Evolutionary conservation across 768 basidiomycete species (phyloP), one percentile per base, ranked within the genome.

Genomic region (Russula olivacea): DNA sequence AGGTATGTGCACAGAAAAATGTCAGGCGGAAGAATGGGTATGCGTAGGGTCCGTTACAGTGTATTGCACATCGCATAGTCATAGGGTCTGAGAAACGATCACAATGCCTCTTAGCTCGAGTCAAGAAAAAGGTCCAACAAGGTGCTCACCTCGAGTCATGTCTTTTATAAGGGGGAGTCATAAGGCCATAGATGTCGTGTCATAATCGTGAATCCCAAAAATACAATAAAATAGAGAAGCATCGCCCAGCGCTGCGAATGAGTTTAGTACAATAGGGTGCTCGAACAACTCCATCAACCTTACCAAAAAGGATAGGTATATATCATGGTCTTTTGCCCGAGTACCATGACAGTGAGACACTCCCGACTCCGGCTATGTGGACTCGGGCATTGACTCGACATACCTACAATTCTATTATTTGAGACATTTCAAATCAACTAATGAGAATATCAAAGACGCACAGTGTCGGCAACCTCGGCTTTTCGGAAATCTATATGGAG

Each of bases 381-480:
- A 91, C 89, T 70, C 81, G 82, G 55, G 89, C 89, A 66, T 87
- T 84, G 61, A 91, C 73, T 45, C 89, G 87, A 70, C 89, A 91
- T 2, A 90, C 88, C 88, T 90, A 62, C 11, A 47, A 43, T 21
- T 21, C 11, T 17, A 47, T 36, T 36, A 61, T 68, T 68, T 68
- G 43, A 69, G 63, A 38, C 51, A 40, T 34, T 52, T 65, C 30
- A 12, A 8, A 50, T 17, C 57, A 28, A 15, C 30, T 38, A 19
- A 43, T 17, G 4, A 34, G 19, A 51, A 11, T 25, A 43, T 32
- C 32, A 12, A 60, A 55, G 55, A 77, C 85, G 30, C 71, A 90
- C 89, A 8, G 87, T 91, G 66, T 91, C 89, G 23, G 89, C 89
- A 11, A 91, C 89, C 61, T 91, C 89, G 55, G 85, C 79, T 58